Evolutionary conservation across 2,329 filamentous ascomycete genomes (phyloP), one percentile per base, ranked within the genome.

Genomic region (Polytolypa hystricis): DNA sequence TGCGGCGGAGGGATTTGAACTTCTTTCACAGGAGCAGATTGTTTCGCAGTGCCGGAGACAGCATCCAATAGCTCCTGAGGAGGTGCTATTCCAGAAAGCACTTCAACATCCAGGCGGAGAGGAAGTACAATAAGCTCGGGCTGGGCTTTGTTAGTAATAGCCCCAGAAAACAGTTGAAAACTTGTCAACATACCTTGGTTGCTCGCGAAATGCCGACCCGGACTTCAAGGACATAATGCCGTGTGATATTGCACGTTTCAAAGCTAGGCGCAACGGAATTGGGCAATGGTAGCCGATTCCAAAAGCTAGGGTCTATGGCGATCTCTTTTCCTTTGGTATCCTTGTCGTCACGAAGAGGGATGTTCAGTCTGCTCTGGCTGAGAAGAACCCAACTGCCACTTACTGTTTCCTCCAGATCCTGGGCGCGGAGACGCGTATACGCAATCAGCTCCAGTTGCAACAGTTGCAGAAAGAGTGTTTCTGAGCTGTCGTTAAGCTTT

Each of bases 191-290:
- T 64, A 71, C 61, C 62, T 68, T 67, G 42, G 71, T 71, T 5
- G 81, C 82, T 69, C 84, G 87, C 39, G 76, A 77, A 25, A 95
- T 58, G 2, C 85, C 85, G 5, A 94, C 65, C 41, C 78, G 77
- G 27, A 95, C 65, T 58, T 95, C 85, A 25, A 98, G 62, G 54
- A 87, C 81, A 57, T 98, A 96, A 35, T 66, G 71, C 18, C 89
- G 75, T 35, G 74, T 72, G 33, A 96, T 73, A 57, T 96, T 96
- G 61, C 91, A 98, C 1, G 86, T 84, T 33, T 77, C 69, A 54
- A 98, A 98, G 0, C 78, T 80, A 0, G 91, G 91, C 7, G 85
- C 79, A 8, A 98, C 77, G 0, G 84, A 89, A 55, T 84, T 91
- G 2, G 89, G 91, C 4, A 96, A 66, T 1, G 77, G 67, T 33